Evolutionary conservation across 2,329 filamentous ascomycete genomes (phyloP).

Genomic region (Didymella exigua): DNA sequence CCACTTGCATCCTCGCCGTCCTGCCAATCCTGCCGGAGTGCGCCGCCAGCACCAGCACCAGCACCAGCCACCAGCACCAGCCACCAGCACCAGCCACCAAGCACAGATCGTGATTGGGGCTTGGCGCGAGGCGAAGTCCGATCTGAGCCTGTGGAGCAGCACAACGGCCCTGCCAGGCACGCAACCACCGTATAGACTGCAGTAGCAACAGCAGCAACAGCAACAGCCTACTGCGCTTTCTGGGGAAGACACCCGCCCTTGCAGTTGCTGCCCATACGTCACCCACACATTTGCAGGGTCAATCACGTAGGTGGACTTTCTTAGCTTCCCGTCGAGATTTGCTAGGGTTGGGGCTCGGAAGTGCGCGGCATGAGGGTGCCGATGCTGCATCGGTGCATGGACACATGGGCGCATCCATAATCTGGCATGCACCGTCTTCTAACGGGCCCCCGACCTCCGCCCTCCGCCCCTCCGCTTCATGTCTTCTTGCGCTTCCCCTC

Average conservation of each 20-base stretch:
- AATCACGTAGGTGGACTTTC: constrained; percentile 19
- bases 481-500: neutral
- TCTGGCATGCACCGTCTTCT: constrained; percentile 3
- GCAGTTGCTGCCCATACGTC: neutral
- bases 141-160: constrained; percentile 12
- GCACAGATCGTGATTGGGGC: constrained; percentile 9
- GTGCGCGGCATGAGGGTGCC: constrained; percentile 11
- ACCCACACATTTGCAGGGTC: constrained; percentile 1
- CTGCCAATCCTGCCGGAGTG: neutral
- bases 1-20: neutral
- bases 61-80: constrained; percentile 1
- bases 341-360: constrained; percentile 8
- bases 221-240: neutral
- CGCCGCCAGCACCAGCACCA: neutral
- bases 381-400: constrained; percentile 2
- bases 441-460: constrained; percentile 7
- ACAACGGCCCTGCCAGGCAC: constrained; percentile 11
- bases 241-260: constrained; percentile 1
- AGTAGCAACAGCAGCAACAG: too few species aligned
- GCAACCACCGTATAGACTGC: neutral
- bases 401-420: constrained; percentile 2
- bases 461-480: neutral
- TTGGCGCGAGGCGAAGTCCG: constrained; percentile 13
- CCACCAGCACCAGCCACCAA: constrained; percentile 5
- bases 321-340: constrained; percentile 4